Conservation (phyloP, 805 yeast species). For the Suhomyces faveliae region DNA sequence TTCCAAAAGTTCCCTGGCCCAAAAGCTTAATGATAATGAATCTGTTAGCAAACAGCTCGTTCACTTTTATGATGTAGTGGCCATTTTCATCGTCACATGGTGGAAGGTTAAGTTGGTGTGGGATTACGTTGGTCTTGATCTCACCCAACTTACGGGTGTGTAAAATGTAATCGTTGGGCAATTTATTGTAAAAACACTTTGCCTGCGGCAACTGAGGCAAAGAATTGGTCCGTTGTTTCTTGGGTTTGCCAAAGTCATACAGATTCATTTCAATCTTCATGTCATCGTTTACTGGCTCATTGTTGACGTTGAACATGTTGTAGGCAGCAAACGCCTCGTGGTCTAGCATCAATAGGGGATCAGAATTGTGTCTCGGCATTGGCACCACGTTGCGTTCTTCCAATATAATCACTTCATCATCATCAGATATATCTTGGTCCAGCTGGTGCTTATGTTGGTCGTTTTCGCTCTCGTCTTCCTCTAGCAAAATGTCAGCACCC, state of each 20-base stretch:
- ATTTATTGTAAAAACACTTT: slow-evolving; percentile 38
- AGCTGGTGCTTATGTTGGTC: slow-evolving; percentile 15
- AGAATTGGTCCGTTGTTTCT: slow-evolving; percentile 43
- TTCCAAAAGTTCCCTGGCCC: slow-evolving; percentile 94
- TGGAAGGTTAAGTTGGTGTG: slow-evolving; percentile 26
- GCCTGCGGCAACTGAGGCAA: slow-evolving; percentile 47
- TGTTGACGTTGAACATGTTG: slow-evolving; percentile 43
- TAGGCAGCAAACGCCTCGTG: slow-evolving; percentile 42
- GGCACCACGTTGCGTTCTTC: slow-evolving; percentile 31
- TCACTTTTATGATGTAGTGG: slow-evolving; percentile 61
- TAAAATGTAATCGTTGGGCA: slow-evolving; percentile 36
- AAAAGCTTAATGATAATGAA: slow-evolving; percentile 65
- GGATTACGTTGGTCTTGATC: slow-evolving; percentile 38
- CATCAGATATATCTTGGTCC: slow-evolving; percentile 13
- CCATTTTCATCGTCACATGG: slow-evolving; percentile 71
- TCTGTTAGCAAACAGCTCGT: slow-evolving; percentile 69
- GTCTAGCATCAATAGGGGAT: slow-evolving; percentile 34
- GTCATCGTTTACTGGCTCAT: slow-evolving; percentile 8
- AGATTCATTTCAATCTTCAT: background rate
- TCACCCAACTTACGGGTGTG: slow-evolving; percentile 41
- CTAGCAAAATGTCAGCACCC: slow-evolving; percentile 1
- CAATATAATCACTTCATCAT: slow-evolving; percentile 34
- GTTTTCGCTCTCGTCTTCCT: slow-evolving; percentile 13
- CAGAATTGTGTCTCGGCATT: slow-evolving; percentile 23
- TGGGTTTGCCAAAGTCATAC: slow-evolving; percentile 12